Conservation (phyloP, 345 rosid genomes). For the Gossypium longicalyx region DNA sequence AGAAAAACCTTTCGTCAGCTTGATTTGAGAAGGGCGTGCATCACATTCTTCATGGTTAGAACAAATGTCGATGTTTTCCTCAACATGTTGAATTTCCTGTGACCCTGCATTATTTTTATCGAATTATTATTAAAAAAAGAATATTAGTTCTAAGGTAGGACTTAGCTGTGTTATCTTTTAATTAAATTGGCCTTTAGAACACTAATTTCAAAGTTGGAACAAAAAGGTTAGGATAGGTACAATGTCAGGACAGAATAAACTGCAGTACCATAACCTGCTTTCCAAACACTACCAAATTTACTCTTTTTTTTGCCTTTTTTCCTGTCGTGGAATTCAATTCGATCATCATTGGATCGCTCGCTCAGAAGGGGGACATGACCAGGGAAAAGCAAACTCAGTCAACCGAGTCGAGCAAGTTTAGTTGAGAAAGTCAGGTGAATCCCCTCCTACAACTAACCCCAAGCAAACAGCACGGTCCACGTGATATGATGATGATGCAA, state of each 20-base stretch:
- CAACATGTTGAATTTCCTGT: conserved; percentile 49
- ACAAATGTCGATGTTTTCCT: conserved; percentile 44
- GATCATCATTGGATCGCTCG: conserved; percentile 14
- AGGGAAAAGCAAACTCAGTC: neutral
- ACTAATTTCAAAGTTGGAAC: neutral
- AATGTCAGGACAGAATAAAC: neutral
- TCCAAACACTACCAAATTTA: conserved; percentile 13
- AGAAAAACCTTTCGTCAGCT: conserved; percentile 70
- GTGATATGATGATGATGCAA: conserved; percentile 26
- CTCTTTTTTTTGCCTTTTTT: neutral
- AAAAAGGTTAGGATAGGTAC: neutral
- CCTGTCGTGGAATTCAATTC: neutral
- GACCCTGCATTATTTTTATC: conserved; percentile 45
- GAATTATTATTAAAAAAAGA: too few species aligned
- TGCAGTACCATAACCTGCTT: conserved; percentile 11
- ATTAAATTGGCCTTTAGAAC: neutral
- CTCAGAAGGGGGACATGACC: conserved; percentile 18
- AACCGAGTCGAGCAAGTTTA: conserved; percentile 11
- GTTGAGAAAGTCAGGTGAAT: too few species aligned
- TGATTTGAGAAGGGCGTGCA: conserved; percentile 49
- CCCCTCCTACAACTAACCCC: neutral
- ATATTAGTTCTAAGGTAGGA: neutral
- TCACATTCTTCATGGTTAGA: conserved; percentile 66
- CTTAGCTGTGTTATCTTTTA: neutral
- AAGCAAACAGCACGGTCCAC: conserved; percentile 1